Base-by-base conservation (phyloP, 2,329 filamentous ascomycete species). In the Leptographium procerum region DNA sequence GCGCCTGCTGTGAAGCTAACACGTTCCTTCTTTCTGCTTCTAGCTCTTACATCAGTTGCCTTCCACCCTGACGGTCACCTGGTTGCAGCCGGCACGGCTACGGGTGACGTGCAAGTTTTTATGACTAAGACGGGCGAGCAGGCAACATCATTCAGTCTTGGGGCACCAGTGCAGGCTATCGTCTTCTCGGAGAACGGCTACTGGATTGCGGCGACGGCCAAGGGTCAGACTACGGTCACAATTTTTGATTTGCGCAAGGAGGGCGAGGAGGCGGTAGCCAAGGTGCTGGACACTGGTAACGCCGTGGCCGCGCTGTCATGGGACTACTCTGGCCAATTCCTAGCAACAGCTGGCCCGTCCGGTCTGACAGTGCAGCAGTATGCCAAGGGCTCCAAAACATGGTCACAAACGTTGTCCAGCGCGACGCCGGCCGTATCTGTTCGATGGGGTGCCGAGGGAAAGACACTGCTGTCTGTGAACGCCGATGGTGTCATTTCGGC, bases 1-100 rank as follows among this genome's bases (percentile, higher is more conserved):
- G 62, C 64, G 43, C 13, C n/a, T 47, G 36, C 36, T 43, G 36
- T 43, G 16, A 43, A 19, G 36, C 36, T 43, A 19, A 43, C 36
- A 43, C 24, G 2, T 19, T n/a, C 22, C 28, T 5, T 28, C 28
- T 13, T 24, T 29, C 16, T 29, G 34, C 51, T 36, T 13, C 40
- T 68, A 88, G 89, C 85, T 61, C 76, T 95, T 52, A 88, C 87
- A 1, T 82, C 85, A 55, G 88, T 85, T 63, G 83, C 87, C 36
- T 97, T 99, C 79, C 94, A 99, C 70, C 94, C 95, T 8, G 94
- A 99, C 68, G 94, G 94, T n/a, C 89, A 96, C 69, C 80, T 99
- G 7, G 84, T 97, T 65, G 92, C 90, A 45, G 88, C 87, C 3
- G 94, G 92, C 62, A 88, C 87, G n/a, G 75, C 76, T 11, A 80